Evolutionary conservation across 805 yeast genomes (phyloP).

Genomic region (Ogataea degrootiae): DNA sequence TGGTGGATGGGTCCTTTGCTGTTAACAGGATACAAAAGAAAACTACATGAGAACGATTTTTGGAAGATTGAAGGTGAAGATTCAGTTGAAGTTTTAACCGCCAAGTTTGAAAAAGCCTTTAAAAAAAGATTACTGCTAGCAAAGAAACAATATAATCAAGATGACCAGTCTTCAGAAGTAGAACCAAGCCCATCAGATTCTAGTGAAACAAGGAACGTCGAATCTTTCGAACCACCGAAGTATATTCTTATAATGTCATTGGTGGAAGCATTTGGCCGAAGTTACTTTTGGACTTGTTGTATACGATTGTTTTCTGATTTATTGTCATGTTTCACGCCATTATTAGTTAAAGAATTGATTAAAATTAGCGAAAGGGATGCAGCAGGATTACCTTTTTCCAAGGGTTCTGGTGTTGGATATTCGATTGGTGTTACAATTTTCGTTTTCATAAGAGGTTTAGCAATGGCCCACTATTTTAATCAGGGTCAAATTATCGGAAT

Average conservation of each 20-base stretch:
- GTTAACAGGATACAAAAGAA: conserved; percentile 53
- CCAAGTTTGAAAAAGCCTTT: conserved; percentile 31
- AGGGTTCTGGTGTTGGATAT: conserved; percentile 68
- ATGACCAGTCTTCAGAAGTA: not conserved
- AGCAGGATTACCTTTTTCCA: conserved; percentile 33
- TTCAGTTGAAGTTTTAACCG: conserved; percentile 35
- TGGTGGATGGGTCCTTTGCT: conserved; percentile 67
- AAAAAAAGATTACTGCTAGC: conserved; percentile 24
- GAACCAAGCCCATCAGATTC: not conserved
- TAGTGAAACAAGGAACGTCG: conserved; percentile 7
- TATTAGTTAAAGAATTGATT: conserved; percentile 59
- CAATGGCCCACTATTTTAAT: conserved; percentile 59
- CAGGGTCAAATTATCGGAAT: conserved; percentile 59
- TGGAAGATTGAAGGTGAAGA: conserved; percentile 39
- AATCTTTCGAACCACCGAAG: conserved; percentile 15
- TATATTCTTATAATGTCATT: conserved; percentile 27
- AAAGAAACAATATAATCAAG: not conserved
- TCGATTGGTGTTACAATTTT: conserved; percentile 63
- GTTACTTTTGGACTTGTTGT: conserved; percentile 36
- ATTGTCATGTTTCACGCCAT: conserved; percentile 52
- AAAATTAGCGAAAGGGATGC: conserved; percentile 50
- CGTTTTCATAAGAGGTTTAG: conserved; percentile 42
- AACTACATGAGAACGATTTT: conserved; percentile 54
- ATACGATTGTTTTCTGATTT: conserved; percentile 40
- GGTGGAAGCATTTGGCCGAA: conserved; percentile 42